Evolutionary conservation across 2,329 filamentous ascomycete genomes (phyloP).

Genomic region (Beauveria varroae): DNA sequence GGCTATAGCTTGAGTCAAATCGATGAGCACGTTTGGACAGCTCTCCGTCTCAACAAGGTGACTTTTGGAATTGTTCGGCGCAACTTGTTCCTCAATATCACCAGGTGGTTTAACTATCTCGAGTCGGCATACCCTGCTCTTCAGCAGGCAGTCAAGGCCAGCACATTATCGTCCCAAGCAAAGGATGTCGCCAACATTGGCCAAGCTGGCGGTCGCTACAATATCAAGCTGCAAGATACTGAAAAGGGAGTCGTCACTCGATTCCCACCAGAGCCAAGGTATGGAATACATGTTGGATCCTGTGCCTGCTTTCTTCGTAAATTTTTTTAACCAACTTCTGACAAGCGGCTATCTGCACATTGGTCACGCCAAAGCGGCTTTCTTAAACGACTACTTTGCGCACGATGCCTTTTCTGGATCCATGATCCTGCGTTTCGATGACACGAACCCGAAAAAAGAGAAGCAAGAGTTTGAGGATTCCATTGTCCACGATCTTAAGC

Average conservation of each 20-base stretch:
- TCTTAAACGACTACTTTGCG: constrained; percentile 89
- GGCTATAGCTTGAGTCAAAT: neutral
- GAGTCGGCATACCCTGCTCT: neutral
- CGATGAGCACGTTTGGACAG: neutral
- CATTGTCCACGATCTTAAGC: constrained; percentile 74
- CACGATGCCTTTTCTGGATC: constrained; percentile 81
- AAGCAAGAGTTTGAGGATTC: constrained; percentile 86
- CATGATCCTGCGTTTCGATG: constrained; percentile 79
- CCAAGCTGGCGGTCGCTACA: constrained; percentile 43
- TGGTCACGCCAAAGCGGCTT: constrained; percentile 79
- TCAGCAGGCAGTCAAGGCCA: neutral
- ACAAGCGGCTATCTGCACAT: constrained; percentile 74
- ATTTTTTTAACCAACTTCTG: neutral
- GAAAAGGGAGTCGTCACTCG: constrained; percentile 77
- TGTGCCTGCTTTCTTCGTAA: neutral
- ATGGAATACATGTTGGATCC: constrained; percentile 22
- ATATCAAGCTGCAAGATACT: constrained; percentile 69
- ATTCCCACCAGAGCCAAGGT: constrained; percentile 83
- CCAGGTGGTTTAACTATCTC: constrained; percentile 4
- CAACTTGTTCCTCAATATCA: neutral
- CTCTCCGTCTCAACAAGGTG: neutral
- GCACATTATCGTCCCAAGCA: neutral
- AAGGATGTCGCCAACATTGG: neutral
- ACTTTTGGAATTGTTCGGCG: neutral
- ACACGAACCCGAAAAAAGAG: constrained; percentile 89